These are phyloP conservation scores for Mrakia gelida DNA, from an alignment of 768 basidiomycete species.

Conservation along the genomic window DNA sequence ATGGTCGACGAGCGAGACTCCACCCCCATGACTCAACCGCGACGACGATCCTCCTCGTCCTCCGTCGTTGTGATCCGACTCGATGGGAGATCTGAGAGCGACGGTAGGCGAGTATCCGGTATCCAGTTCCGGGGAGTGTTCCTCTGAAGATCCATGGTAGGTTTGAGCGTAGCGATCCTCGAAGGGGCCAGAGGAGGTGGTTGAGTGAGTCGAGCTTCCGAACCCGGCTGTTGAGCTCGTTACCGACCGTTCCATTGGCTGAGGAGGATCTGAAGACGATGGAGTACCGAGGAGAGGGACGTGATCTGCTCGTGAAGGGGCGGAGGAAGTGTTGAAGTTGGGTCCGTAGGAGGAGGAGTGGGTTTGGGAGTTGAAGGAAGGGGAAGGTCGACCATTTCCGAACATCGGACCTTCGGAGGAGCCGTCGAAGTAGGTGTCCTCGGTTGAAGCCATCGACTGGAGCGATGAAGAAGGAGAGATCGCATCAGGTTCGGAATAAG, in stretches of 20 bases:
- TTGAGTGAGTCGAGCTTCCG: conserved; percentile 6
- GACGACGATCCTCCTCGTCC: too few species aligned
- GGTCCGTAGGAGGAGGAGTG: conserved; percentile 39
- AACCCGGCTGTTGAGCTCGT: not conserved
- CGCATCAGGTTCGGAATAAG: conserved; percentile 33
- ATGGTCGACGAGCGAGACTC: conserved; percentile 72
- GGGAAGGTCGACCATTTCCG: conserved; percentile 27
- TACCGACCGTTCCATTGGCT: conserved; percentile 10
- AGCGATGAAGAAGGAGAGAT: conserved; percentile 46
- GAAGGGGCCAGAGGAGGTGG: conserved; percentile 1
- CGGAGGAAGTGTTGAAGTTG: conserved; percentile 39
- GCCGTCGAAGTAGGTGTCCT: conserved; percentile 55
- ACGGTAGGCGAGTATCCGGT: conserved; percentile 31
- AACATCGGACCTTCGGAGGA: conserved; percentile 27
- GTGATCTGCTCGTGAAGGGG: conserved; percentile 34
- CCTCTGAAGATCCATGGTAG: conserved; percentile 44
- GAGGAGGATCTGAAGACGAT: not conserved
- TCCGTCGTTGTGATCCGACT: conserved; percentile 40
- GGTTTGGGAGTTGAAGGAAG: conserved; percentile 33
- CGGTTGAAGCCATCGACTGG: conserved; percentile 72
- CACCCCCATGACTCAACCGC: conserved; percentile 47
- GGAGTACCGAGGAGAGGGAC: conserved; percentile 19
- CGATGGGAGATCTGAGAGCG: conserved; percentile 44
- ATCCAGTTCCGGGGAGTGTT: conserved; percentile 40
- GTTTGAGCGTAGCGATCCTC: conserved; percentile 17